Conservation (phyloP, 257 asterid genomes). For the Nyctanthes arbortristis region DNA sequence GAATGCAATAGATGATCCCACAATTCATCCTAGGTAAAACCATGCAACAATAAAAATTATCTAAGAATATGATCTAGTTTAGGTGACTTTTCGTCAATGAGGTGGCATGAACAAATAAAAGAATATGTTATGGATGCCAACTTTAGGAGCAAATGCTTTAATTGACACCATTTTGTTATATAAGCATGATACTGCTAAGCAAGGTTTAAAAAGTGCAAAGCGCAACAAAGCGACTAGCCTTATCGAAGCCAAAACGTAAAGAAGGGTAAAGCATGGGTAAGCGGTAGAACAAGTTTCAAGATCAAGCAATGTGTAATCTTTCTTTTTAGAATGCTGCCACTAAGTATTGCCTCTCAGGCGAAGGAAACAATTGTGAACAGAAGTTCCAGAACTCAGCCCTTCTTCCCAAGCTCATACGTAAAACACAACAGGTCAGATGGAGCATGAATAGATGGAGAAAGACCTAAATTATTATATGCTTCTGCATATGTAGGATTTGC, state of each 20-base stretch:
- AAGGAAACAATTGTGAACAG: neutral
- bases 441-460: conserved; percentile 15
- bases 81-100: neutral
- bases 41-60: neutral
- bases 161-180: conserved; percentile 3
- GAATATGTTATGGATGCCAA: neutral
- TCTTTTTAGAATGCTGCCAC: too few species aligned
- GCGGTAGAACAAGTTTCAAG: too few species aligned
- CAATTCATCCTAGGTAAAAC: conserved; percentile 15
- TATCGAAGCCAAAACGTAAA: too few species aligned
- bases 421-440: neutral
- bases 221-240: too few species aligned
- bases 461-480: conserved; percentile 97
- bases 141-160: conserved; percentile 6
- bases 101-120: conserved; percentile 1
- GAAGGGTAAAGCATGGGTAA: too few species aligned
- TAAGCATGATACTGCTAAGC: conserved; percentile 10
- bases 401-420: conserved; percentile 10
- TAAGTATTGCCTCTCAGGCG: conserved; percentile 9
- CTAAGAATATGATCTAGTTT: neutral
- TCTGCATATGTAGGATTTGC: conserved; percentile 99
- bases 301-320: too few species aligned
- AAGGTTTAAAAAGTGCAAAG: too few species aligned
- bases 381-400: conserved; percentile 1
- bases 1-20: conserved; percentile 4